A percentile compares a stretch with the other conserved stretches of the same genome.
phyloP scores from a whole-genome alignment of 1,139 yeast species.

The Kodamaea alishanica region DNA sequence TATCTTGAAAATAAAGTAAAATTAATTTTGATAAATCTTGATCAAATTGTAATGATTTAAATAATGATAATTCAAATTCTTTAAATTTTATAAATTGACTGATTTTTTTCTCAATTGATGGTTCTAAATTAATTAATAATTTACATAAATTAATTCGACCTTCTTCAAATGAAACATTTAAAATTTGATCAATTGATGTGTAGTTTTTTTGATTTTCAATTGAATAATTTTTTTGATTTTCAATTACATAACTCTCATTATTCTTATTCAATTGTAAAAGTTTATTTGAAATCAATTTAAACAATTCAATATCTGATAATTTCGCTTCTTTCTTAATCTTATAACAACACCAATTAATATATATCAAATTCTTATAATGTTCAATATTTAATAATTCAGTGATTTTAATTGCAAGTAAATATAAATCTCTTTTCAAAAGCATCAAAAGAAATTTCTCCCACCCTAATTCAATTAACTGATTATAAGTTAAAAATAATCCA shows the following conservation, averaged over 20 bases:
- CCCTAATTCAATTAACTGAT: constrained; percentile 49
- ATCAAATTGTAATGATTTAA: constrained; percentile 65
- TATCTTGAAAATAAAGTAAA: constrained; percentile 47
- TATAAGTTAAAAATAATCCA: constrained; percentile 66
- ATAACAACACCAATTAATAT: constrained; percentile 77
- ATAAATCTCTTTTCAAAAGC: constrained; percentile 58
- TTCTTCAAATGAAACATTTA: constrained; percentile 73
- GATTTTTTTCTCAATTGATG: constrained; percentile 59
- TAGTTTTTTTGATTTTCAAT: constrained; percentile 20
- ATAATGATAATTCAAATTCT: constrained; percentile 66
- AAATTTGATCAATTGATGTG: constrained; percentile 61
- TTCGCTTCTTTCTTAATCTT: constrained; percentile 58
- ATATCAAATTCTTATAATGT: constrained; percentile 52
- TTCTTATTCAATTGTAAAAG: constrained; percentile 4
- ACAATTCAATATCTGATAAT: constrained; percentile 56
- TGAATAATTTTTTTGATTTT: constrained; percentile 10
- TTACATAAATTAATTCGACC: constrained; percentile 73
- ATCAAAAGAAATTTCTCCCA: constrained; percentile 54
- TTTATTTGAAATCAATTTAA: constrained; percentile 43
- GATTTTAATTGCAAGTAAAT: constrained; percentile 61
- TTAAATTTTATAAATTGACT: constrained; percentile 66
- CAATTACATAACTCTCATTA: too few relatives aligned
- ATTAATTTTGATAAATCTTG: constrained; percentile 63
- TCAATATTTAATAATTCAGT: constrained; percentile 47
- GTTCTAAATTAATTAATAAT: constrained; percentile 63